phyloP scores from a whole-genome alignment of 208 protist species.

The Endotrypanum monterogeii region DNA sequence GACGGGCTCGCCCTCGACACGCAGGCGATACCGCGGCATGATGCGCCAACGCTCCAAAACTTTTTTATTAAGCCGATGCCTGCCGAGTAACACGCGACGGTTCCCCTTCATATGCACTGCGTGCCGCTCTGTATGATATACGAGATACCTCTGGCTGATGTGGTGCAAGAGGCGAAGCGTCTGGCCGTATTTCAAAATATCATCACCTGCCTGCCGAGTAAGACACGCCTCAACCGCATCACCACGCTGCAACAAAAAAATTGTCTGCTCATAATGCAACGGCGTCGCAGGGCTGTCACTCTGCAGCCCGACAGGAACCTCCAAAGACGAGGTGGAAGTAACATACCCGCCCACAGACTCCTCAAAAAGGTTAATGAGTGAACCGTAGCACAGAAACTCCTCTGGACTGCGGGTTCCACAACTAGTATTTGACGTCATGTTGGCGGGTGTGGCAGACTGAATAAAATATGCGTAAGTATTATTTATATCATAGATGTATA shows the following conservation, averaged over 20 bases:
- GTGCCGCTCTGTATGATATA: slow-evolving; percentile 45
- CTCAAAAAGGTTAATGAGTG: slow-evolving; percentile 40
- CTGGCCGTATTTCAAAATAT: slow-evolving; percentile 64
- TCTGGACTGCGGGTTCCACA: not conserved
- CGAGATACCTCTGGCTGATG: slow-evolving; percentile 43
- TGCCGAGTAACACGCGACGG: slow-evolving; percentile 50
- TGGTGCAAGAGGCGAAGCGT: slow-evolving; percentile 52
- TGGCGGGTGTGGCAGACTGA: not conserved
- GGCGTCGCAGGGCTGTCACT: slow-evolving; percentile 25
- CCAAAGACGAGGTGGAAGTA: slow-evolving; percentile 44
- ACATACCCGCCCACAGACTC: slow-evolving; percentile 48
- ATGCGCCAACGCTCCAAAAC: slow-evolving; percentile 53
- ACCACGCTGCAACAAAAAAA: slow-evolving; percentile 44
- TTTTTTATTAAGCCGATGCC: slow-evolving; percentile 10
- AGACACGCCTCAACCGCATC: slow-evolving; percentile 32
- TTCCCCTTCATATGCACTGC: slow-evolving; percentile 51
- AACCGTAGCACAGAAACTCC: slow-evolving; percentile 40
- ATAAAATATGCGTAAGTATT: too few relatives aligned
- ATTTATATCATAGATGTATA: too few relatives aligned
- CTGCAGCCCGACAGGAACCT: slow-evolving; percentile 46
- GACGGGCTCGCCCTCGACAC: slow-evolving; percentile 64
- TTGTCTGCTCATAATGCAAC: slow-evolving; percentile 47
- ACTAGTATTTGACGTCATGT: not conserved
- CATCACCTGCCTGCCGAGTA: slow-evolving; percentile 18
- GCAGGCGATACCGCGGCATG: slow-evolving; percentile 66